Evolutionary conservation across 2,329 filamentous ascomycete genomes (phyloP), one percentile per base, ranked within the genome.

Genomic region (Cercospora nicotianae): DNA sequence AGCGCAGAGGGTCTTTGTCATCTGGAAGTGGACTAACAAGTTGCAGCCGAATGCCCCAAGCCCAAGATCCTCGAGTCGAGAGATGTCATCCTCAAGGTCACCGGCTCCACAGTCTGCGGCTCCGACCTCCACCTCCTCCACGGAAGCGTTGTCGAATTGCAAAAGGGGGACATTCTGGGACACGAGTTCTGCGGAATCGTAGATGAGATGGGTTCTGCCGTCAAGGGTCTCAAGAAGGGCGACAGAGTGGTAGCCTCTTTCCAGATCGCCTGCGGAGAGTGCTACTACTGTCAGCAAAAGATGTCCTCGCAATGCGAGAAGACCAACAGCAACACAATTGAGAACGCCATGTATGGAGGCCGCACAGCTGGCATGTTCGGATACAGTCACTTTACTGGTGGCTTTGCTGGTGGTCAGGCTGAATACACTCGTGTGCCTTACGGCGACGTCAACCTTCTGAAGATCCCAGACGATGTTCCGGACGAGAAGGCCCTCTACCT

Each of bases 401-500:
- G 93, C 0, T 96, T 94, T 76, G 92, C 92, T 0, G 92, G 93
- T 60, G 93, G 93, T 0, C 93, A 96, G 79, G 91, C 92, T 3
- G 93, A 96, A 80, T 96, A 93, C 75, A 90, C 94, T 0, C 87
- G 93, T 7, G 92, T 96, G 7, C 92, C 93, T 0, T 87, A 89
- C 31, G 93, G 88, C 30, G 91, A 95, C 73, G 89, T 92, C 68
- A 96, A 96, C 76, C 83, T 96, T 23, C 84, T 96, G 12, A 88
- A 90, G 74, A 87, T 96, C 5, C 93, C 93, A 1, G 89, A 91
- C 64, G 86, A 86, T 72, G 90, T 96, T 0, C 91, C 92, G 0
- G 93, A 96, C 75, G 93, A 96, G 82, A 93, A 94, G 81, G 91
- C 81, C 9, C 83, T 96, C 0, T 96, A 88, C 78, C 84, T 96